Evolutionary conservation across 148 eudicot genomes (phyloP).

Genomic region (Chenopodium quinoa): DNA sequence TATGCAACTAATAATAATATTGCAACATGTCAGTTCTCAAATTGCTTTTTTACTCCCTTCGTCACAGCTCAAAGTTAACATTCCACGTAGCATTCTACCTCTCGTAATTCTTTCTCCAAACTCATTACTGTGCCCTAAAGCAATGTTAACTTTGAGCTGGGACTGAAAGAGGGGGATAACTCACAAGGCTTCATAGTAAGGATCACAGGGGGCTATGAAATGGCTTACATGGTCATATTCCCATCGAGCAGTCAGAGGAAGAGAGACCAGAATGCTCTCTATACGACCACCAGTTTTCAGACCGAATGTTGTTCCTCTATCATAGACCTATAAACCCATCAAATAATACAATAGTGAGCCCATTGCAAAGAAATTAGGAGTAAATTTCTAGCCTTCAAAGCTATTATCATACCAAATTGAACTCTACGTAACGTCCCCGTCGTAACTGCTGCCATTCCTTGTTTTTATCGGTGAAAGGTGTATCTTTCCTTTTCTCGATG

Average conservation of each 20-base stretch:
- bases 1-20: not conserved
- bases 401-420: slow-evolving; percentile 63
- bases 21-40: not conserved
- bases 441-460: slow-evolving; percentile 98
- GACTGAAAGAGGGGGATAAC: not conserved
- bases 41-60: not conserved
- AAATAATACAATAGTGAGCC: slow-evolving; percentile 4
- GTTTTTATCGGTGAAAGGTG: slow-evolving; percentile 77
- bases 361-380: not conserved
- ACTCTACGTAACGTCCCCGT: slow-evolving; percentile 93
- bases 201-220: not conserved
- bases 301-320: slow-evolving; percentile 96
- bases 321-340: slow-evolving; percentile 58
- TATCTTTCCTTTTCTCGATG: slow-evolving; percentile 83
- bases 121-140: no score
- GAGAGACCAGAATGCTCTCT: slow-evolving; percentile 93
- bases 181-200: not conserved
- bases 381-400: not conserved
- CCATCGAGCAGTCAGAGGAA: slow-evolving; percentile 90
- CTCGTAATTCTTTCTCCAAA: no score
- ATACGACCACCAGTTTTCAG: slow-evolving; percentile 97
- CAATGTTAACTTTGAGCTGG: not conserved
- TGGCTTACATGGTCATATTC: slow-evolving; percentile 92
- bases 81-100: not conserved
- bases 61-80: not conserved